Base-by-base conservation (phyloP, 1,284 basidiomycete genomes). In the Porphyrellus sp. region DNA sequence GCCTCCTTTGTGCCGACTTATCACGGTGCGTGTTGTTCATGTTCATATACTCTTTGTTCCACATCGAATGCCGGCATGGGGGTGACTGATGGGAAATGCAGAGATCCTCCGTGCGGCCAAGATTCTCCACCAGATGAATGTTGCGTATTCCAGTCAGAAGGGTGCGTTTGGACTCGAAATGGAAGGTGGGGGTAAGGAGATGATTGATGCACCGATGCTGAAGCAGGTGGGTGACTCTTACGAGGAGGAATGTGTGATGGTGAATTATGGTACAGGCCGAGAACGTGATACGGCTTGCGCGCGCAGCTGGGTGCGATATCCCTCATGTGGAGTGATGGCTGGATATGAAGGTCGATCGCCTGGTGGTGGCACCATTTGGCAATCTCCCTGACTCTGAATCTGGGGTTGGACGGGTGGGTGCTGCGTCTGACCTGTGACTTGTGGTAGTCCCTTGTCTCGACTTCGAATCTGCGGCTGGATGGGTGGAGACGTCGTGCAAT, bases 131-230 rank as follows among this genome's bases (percentile, higher is more conserved):
- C 74, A 75, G 41, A 86, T 93, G 84, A 64, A 71, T n/a, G 60
- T 69, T 16, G 79, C 82, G 9, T 71, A 80, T 45, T 73, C 72
- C 2, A 63, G 71, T 37, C 65, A 73, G 33, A 75, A 72, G 48
- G 87, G 88, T 5, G 87, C 88, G 1, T 82, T 85, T 49, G 83
- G 82, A 0, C 74, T 91, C 23, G 75, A 83, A 45, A 68, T 73
- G 28, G 83, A 83, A 25, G 82, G 80, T 13, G 76, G 85, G 2
- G 81, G 83, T 18, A 83, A 80, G 41, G 84, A 86, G 63, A 94
- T 94, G 93, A 92, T 98, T 46, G 94, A 98, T 70, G 90, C 90
- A 8, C 93, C 93, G 0, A 91, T 96, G 86, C 77, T 94, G 52
- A 90, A 91, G 68, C 89, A 91, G 78, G 88, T 83, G 51, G 35